Conservation (phyloP, 805 yeast genomes). For the Yamadazyma laniorum region DNA sequence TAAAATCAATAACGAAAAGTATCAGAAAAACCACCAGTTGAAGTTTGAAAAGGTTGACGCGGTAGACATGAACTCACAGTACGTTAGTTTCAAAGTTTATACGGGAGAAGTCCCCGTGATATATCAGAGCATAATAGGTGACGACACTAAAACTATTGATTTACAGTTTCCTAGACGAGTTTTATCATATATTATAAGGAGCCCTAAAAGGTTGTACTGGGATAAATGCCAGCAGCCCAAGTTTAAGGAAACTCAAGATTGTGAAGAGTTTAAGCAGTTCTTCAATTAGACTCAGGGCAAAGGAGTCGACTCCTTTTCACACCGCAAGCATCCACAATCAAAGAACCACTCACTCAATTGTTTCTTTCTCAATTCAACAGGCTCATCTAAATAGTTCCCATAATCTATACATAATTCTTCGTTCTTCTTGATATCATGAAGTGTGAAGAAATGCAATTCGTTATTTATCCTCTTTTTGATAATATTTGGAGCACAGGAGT, state of each 20-base stretch:
- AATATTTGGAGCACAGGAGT: conserved; percentile 60
- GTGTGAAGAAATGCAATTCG: conserved; percentile 43
- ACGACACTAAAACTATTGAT: conserved; percentile 50
- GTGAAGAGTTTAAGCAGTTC: conserved; percentile 56
- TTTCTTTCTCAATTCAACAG: conserved; percentile 39
- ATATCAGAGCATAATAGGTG: conserved; percentile 21
- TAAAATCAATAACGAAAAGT: conserved; percentile 47
- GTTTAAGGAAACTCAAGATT: conserved; percentile 62
- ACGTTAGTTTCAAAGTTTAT: conserved; percentile 32
- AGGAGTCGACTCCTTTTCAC: conserved; percentile 34
- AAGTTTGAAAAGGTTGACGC: conserved; percentile 33
- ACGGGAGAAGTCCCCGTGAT: conserved; percentile 19
- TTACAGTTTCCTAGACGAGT: conserved; percentile 84
- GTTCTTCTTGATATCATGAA: conserved; percentile 36
- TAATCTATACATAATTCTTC: conserved; percentile 61
- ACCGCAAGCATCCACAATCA: conserved; percentile 50
- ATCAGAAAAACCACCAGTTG: conserved; percentile 40
- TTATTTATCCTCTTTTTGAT: conserved; percentile 41
- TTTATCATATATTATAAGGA: conserved; percentile 58
- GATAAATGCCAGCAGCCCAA: conserved; percentile 66
- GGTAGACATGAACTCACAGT: conserved; percentile 30
- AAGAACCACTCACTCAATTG: conserved; percentile 58
- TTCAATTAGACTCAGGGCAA: conserved; percentile 37
- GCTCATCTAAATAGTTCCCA: conserved; percentile 48
- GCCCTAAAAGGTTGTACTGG: conserved; percentile 71